Evolutionary conservation across 1,139 yeast species (phyloP).

Genomic region (Sugiyamaella sp.): DNA sequence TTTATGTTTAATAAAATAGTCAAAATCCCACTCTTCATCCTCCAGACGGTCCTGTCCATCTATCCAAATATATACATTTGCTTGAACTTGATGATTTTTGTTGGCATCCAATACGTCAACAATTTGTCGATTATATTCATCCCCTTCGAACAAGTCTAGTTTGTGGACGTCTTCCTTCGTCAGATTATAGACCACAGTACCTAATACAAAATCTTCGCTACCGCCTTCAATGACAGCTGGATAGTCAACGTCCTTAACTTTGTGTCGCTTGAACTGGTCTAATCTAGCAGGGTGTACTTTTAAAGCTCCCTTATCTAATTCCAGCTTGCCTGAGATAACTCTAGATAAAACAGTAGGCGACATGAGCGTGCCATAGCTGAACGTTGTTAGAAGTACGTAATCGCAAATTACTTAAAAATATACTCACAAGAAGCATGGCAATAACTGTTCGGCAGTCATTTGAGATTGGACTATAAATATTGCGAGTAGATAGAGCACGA

Average conservation of each 20-base stretch:
- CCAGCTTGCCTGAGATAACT: slow-evolving; percentile 34
- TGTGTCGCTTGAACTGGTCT: slow-evolving; percentile 33
- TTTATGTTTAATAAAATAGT: slow-evolving; percentile 27
- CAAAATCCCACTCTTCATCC: slow-evolving; percentile 34
- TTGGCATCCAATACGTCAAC: slow-evolving; percentile 32
- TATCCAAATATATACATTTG: slow-evolving; percentile 36
- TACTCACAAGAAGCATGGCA: slow-evolving; percentile 25
- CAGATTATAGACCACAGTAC: slow-evolving; percentile 38
- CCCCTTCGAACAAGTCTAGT: slow-evolving; percentile 42
- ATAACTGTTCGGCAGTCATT: slow-evolving; percentile 12
- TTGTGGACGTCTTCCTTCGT: slow-evolving; percentile 30
- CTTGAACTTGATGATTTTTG: slow-evolving; percentile 26
- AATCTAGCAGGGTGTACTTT: slow-evolving; percentile 34
- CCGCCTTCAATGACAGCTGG: slow-evolving; percentile 36
- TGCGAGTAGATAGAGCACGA: slow-evolving; percentile 2
- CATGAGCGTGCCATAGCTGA: slow-evolving; percentile 44
- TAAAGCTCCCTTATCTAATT: slow-evolving; percentile 26
- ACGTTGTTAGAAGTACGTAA: background rate
- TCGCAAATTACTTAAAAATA: background rate
- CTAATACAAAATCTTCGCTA: slow-evolving; percentile 30
- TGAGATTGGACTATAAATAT: too few species aligned
- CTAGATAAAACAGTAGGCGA: slow-evolving; percentile 40
- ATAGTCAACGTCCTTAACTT: slow-evolving; percentile 36
- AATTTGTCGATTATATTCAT: slow-evolving; percentile 36
- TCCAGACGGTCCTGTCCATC: slow-evolving; percentile 24